These are phyloP conservation scores for Pisolithus marmoratus DNA, from an alignment of 768 basidiomycete species.

Conservation along the genomic window DNA sequence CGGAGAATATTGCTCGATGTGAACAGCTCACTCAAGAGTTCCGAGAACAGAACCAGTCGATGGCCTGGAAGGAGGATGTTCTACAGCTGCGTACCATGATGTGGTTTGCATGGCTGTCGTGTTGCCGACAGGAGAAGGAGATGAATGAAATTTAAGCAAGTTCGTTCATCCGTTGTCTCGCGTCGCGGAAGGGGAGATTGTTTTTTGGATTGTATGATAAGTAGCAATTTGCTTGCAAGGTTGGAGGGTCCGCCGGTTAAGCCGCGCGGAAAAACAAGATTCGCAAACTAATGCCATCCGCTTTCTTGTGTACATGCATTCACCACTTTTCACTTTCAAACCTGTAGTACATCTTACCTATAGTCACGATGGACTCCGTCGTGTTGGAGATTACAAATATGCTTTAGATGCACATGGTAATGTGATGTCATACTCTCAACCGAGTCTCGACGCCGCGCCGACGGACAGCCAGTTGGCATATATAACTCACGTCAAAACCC, in stretches of 20 bases:
- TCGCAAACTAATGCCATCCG: background rate
- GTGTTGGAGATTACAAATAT: too few species aligned
- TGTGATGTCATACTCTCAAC: too few species aligned
- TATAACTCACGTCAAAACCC: too few species aligned
- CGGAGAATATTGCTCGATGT: constrained; percentile 86
- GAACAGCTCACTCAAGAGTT: constrained; percentile 85
- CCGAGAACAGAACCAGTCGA: constrained; percentile 79
- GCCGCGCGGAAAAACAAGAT: background rate
- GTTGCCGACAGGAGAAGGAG: constrained; percentile 43
- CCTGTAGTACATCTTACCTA: too few species aligned
- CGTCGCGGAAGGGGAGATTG: constrained; percentile 12
- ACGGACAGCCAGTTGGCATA: too few species aligned
- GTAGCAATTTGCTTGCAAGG: constrained; percentile 2
- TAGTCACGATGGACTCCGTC: too few species aligned
- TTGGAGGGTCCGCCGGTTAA: background rate
- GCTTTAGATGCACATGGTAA: too few species aligned
- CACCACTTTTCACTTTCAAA: background rate
- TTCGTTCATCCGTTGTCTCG: background rate
- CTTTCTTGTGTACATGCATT: background rate
- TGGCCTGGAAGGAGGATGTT: constrained; percentile 93
- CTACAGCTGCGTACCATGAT: constrained; percentile 88
- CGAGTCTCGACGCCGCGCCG: too few species aligned
- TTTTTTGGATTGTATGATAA: constrained; percentile 18
- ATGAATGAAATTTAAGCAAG: constrained; percentile 25
- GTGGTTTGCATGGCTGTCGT: constrained; percentile 89